phyloP scores from a whole-genome alignment of 2,329 filamentous ascomycete species.

The Ampelomyces quisqualis region DNA sequence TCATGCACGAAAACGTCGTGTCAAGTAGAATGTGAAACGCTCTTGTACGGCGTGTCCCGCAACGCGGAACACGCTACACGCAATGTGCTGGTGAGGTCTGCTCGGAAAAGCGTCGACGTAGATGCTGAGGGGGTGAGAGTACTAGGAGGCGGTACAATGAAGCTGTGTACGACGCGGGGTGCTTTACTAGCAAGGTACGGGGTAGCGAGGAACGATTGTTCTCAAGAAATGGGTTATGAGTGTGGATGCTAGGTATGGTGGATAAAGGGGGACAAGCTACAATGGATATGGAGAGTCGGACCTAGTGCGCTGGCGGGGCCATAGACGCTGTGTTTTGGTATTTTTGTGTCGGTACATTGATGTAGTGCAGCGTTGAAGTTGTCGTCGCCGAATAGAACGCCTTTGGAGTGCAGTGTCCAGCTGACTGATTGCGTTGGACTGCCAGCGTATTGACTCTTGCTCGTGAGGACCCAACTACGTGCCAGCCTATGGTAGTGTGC shows the following conservation, averaged over 20 bases:
- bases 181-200: too few relatives aligned
- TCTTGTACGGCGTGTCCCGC: neutral
- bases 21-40: conserved; percentile 4
- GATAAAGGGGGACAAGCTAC: too few relatives aligned
- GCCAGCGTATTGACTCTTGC: conserved; percentile 29
- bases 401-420: conserved; percentile 47
- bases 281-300: too few relatives aligned
- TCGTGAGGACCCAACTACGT: conserved; percentile 44
- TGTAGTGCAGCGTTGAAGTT: conserved; percentile 21
- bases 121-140: too few relatives aligned
- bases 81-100: too few relatives aligned
- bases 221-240: too few relatives aligned
- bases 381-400: conserved; percentile 44
- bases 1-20: neutral
- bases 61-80: too few relatives aligned
- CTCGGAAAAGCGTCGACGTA: too few relatives aligned
- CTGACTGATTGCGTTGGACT: conserved; percentile 25
- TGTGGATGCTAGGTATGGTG: neutral
- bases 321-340: conserved; percentile 28
- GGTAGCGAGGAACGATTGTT: too few relatives aligned
- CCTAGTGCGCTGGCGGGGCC: conserved; percentile 13
- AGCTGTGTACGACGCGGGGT: too few relatives aligned
- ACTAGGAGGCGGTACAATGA: too few relatives aligned
- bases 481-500: conserved; percentile 23
- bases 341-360: conserved; percentile 9